Percentiles rank a stretch among this genome's conserved stretches.
Evolutionary conservation across 345 rosid species (phyloP).

Genomic region (Brassica juncea): DNA sequence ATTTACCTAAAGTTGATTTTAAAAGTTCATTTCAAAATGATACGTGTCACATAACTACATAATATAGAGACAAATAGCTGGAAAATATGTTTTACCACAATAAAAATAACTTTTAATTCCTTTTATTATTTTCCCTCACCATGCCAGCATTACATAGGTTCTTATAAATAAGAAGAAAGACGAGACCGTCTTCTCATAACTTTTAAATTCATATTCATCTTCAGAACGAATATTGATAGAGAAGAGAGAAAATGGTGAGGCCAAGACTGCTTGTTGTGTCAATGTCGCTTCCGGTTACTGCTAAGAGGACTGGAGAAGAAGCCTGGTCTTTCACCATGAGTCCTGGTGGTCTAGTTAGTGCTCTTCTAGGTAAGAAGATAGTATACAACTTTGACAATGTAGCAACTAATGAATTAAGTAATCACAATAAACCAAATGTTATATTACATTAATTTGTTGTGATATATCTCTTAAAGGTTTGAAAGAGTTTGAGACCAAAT

Average conservation of each 20-base stretch:
- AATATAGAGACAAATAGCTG: background rate
- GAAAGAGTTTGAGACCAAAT: slow-evolving; percentile 92
- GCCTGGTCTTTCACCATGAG: slow-evolving; percentile 87
- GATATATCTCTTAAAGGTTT: slow-evolving; percentile 59
- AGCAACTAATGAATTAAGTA: background rate
- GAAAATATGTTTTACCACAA: background rate
- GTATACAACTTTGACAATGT: background rate
- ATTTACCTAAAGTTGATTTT: background rate
- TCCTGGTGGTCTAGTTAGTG: slow-evolving; percentile 93
- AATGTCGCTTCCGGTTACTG: slow-evolving; percentile 88
- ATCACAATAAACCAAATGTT: background rate
- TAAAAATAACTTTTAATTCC: background rate
- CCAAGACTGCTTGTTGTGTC: slow-evolving; percentile 93
- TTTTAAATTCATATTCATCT: background rate
- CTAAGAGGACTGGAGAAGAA: slow-evolving; percentile 82
- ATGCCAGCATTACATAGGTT: background rate
- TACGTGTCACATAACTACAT: background rate
- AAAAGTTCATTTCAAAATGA: background rate
- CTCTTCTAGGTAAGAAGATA: slow-evolving; percentile 74
- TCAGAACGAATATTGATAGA: background rate
- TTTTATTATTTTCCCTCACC: background rate
- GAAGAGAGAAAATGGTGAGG: slow-evolving; percentile 37
- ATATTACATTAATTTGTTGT: slow-evolving; percentile 6
- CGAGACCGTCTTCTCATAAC: slow-evolving; percentile 10
- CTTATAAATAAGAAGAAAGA: slow-evolving; percentile 30